Evolutionary conservation across 2,329 filamentous ascomycete species (phyloP).

Genomic region (Diaporthe sp.): DNA sequence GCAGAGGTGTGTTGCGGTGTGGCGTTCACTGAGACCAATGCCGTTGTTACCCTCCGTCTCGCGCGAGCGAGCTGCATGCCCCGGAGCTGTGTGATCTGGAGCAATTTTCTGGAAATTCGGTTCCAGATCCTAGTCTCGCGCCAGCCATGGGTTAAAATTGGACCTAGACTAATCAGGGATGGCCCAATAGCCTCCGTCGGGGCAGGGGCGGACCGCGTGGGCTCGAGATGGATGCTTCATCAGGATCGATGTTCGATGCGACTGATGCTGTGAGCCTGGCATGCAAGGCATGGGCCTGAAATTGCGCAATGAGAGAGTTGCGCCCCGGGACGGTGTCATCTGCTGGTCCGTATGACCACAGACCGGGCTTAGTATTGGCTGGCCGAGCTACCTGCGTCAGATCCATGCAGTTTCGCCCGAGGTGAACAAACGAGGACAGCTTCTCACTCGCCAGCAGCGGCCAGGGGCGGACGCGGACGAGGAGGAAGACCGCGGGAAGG

Average conservation of each 20-base stretch:
- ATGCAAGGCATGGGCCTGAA: slow-evolving; percentile 34
- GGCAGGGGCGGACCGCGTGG: slow-evolving; percentile 27
- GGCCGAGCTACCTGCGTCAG: slow-evolving; percentile 34
- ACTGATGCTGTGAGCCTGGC: slow-evolving; percentile 32
- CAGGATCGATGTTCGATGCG: slow-evolving; percentile 27
- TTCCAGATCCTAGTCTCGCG: slow-evolving; percentile 41
- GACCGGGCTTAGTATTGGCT: slow-evolving; percentile 40
- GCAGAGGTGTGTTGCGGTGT: slow-evolving; percentile 32
- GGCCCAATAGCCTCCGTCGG: slow-evolving; percentile 35
- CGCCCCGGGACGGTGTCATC: slow-evolving; percentile 34
- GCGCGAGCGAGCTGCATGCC: slow-evolving; percentile 20
- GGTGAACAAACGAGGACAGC: slow-evolving; percentile 32
- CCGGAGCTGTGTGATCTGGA: slow-evolving; percentile 35
- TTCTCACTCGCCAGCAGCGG: slow-evolving; percentile 39
- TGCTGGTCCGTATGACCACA: slow-evolving; percentile 39
- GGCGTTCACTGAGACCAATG: slow-evolving; percentile 35
- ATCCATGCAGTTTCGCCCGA: slow-evolving; percentile 39
- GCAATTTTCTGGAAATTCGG: slow-evolving; percentile 35
- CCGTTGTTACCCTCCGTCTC: slow-evolving; percentile 29
- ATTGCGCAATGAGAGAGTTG: slow-evolving; percentile 31
- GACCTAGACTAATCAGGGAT: slow-evolving; percentile 36
- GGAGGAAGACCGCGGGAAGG: slow-evolving; percentile 26
- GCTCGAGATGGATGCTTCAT: slow-evolving; percentile 30
- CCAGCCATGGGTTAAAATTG: slow-evolving; percentile 37
- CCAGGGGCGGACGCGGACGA: slow-evolving; percentile 26